A percentile compares a stretch with the other conserved stretches of the same genome.
phyloP scores from a whole-genome alignment of 768 basidiomycete species.

The Tremella mesenterica region DNA sequence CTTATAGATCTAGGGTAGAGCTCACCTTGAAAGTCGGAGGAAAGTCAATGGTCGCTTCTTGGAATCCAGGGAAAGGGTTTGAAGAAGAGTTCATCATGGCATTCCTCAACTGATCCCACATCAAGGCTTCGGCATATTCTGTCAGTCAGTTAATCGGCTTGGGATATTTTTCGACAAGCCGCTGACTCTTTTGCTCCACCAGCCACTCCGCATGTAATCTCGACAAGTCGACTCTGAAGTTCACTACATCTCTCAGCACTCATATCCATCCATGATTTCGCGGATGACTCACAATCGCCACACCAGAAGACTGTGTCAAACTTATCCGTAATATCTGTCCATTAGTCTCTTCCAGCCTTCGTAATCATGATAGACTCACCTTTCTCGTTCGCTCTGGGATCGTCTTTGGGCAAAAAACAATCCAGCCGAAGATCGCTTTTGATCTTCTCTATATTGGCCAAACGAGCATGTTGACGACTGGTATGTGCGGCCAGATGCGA shows the following conservation, averaged over 20 bases:
- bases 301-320: constrained; percentile 84
- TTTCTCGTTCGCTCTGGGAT: constrained; percentile 11
- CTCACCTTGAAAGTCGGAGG: constrained; percentile 96
- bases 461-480: constrained; percentile 54
- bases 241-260: constrained; percentile 51
- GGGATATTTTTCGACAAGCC: constrained; percentile 5
- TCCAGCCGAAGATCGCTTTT: constrained; percentile 74
- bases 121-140: constrained; percentile 79
- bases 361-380: constrained; percentile 25
- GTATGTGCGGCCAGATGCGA: constrained; percentile 69
- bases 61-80: constrained; percentile 63
- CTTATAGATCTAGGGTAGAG: too few relatives aligned
- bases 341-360: not conserved
- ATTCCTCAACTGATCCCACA: constrained; percentile 76
- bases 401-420: constrained; percentile 54
- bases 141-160: constrained; percentile 12
- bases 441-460: constrained; percentile 81
- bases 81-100: constrained; percentile 59
- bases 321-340: constrained; percentile 77
- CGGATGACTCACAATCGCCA: constrained; percentile 69
- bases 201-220: constrained; percentile 92
- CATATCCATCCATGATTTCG: not conserved
- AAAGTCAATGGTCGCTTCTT: constrained; percentile 71
- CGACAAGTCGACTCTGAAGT: constrained; percentile 81
- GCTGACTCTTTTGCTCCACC: constrained; percentile 63